phyloP scores from a whole-genome alignment of 176 grass and related monocot genomes.

The Eragrostis nindensis region DNA sequence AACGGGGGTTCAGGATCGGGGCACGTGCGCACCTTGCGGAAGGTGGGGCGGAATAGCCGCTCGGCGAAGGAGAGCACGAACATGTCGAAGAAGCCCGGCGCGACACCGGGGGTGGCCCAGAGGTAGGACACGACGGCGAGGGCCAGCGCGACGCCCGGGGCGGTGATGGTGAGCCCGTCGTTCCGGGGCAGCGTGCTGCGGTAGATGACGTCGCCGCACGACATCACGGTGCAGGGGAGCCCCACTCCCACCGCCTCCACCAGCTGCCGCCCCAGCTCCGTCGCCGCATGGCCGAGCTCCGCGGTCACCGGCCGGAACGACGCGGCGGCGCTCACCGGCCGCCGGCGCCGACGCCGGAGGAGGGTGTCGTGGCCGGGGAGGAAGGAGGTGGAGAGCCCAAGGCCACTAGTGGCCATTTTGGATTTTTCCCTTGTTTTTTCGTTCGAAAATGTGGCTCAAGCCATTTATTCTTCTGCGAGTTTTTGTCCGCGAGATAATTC shows the following conservation, averaged over 20 bases:
- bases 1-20: background rate
- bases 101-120: constrained; percentile 92
- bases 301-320: constrained; percentile 50
- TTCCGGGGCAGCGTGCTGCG: constrained; percentile 88
- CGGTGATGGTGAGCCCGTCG: constrained; percentile 78
- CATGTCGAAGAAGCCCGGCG: constrained; percentile 98
- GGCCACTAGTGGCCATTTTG: constrained; percentile 53
- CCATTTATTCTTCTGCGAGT: constrained; percentile 23
- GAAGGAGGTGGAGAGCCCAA: constrained; percentile 70
- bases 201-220: constrained; percentile 98
- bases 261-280: constrained; percentile 61
- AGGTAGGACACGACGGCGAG: constrained; percentile 71
- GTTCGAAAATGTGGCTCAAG: constrained; percentile 36
- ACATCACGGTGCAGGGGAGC: constrained; percentile 97
- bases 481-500: constrained; percentile 8
- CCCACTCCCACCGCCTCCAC: constrained; percentile 92
- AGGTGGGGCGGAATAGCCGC: constrained; percentile 71
- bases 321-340: background rate
- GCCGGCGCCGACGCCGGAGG: constrained; percentile 34
- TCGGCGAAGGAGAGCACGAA: constrained; percentile 88
- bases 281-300: constrained; percentile 39
- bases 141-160: constrained; percentile 65
- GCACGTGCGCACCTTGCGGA: constrained; percentile 67
- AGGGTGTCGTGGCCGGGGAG: constrained; percentile 57
- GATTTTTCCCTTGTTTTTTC: background rate